Evolutionary conservation across 306 rosid species (phyloP), one percentile per base, ranked within the genome.

Genomic region (Quercus robur): DNA sequence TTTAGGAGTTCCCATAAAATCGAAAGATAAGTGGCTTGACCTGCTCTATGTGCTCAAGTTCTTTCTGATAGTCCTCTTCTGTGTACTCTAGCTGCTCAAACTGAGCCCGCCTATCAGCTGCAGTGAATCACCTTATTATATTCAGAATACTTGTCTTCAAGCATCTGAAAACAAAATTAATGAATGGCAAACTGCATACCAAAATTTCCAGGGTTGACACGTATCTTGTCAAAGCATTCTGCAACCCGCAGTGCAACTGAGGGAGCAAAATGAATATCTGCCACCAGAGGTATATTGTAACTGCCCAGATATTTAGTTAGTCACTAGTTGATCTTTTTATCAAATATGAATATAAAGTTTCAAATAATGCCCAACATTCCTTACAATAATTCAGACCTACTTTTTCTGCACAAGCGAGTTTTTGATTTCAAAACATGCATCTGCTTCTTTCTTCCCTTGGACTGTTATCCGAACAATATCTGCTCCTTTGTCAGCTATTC

Each of bases 31-130:
- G 63, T 18, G 73, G 69, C 51, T 71, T 68, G 54, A 95, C 99
- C 94, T 89, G 89, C 82, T 95, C 99, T 82, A 95, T 95, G 78
- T 95, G 99, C 87, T 93, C 99, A 82, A 95, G 97, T 84, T 95
- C 99, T 84, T 93, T 93, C 86, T 91, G 92, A 86, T 95, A 95
- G 80, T 95, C 99, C 0, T 95, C 98, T 13, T 95, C 97, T 0
- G 98, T 86, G 91, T 95, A 95, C 87, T 93, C 99, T 55, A 95
- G 75, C 78, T 52, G 21, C 85, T 90, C 98, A 89, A 95, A 95
- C 75, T 93, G 99, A 88, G 99, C 99, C 62, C 99, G 90, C 79
- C 99, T 93, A 81, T 95, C 99, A 81, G 99, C 99, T 95, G 93
- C 71, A 78, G 76, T 74, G 67, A 81, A 81, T 76, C 74, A 76